Base-by-base conservation (phyloP, 2,329 filamentous ascomycete genomes). In the Ceratocystiopsis sp. region DNA sequence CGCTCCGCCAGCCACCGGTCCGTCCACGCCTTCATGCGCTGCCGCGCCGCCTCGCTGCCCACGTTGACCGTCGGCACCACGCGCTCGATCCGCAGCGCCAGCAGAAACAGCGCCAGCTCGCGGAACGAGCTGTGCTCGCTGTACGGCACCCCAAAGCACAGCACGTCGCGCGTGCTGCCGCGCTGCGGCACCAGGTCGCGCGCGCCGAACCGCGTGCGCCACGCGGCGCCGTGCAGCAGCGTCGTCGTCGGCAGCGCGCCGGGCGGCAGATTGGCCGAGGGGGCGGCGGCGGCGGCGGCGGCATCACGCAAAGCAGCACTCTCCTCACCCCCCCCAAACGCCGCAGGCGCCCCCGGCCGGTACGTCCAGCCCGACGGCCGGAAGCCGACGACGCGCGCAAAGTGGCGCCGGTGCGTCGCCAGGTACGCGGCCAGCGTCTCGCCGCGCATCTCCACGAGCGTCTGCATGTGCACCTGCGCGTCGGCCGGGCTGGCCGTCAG, bases 391-490 rank as follows among this genome's bases (percentile, higher is more conserved):
- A 94, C 77, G 42, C 84, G 80, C 14, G 77, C 77, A 58, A 96
- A 98, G 51, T 84, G 78, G 8, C 82, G 79, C 49, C 80, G 81
- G 63, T 85, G 83, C 34, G 73, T 69, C 52, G 80, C 75, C 7
- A 96, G 72, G 54, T 98, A 98, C 47, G 94, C 87, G 50, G 84
- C 78, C 1, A 98, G 69, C 0, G 89, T 94, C 51, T 95, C 87
- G 33, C 86, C 78, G 21, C 86, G 79, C 51, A 98, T 86, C 59
- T 96, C 89, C 69, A 91, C 91, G 11, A 98, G 69, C 53, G 83
- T 86, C 53, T 94, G 93, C 87, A 98, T 95, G 61, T 98, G 91
- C 0, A 98, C 86, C 59, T 96, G 89, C 0, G 91, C 91, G 53
- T 84, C 83, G 18, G 72, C 64, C 0, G 91, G 86, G 55, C 95